Evolutionary conservation across 345 rosid genomes (phyloP), one percentile per base, ranked within the genome.

Genomic region (Ailanthus altissimus): DNA sequence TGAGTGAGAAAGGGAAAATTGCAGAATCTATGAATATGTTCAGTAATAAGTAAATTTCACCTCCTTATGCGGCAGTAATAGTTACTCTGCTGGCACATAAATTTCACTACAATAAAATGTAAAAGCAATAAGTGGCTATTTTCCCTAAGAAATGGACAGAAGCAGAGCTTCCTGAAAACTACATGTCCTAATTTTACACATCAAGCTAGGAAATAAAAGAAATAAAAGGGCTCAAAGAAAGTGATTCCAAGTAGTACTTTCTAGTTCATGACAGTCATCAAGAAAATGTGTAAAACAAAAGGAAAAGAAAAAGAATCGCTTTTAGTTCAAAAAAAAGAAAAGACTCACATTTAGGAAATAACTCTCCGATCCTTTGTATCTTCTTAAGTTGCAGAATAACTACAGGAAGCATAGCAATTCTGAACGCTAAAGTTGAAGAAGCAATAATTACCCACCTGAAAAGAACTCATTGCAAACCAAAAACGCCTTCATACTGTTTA

Each of bases 371-470:
- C 73, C 13, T 77, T 81, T 85, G 83, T n/a, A 92, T 7, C 80
- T 92, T 94, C 76, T 81, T 79, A 38, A 90, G 89, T 80, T 91
- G 98, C 81, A 90, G 66, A 80, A 93, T 78, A 57, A 93, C 79
- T 46, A 85, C 18, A 59, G 99, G 99, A 60, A 95, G 75, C 82
- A 93, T 47, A 14, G 89, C 70, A 5, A 85, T 51, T 82, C 98
- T 88, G 88, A 95, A 82, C 21, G 88, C 92, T 67, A 92, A 61
- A 2, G 99, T 90, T 7, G 97, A 88, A 42, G 98, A 88, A 51
- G 81, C 89, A 77, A 95, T 93, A 45, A 91, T 82, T 25, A 89
- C 54, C 99, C 99, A 95, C 99, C 99, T 78, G 50, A 45, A 54
- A 77, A 45, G 54, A 77, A 68, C 38, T 46, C 20, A 60, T 18